phyloP scores from a whole-genome alignment of 164 flowering plant species.

The Piper longum region DNA sequence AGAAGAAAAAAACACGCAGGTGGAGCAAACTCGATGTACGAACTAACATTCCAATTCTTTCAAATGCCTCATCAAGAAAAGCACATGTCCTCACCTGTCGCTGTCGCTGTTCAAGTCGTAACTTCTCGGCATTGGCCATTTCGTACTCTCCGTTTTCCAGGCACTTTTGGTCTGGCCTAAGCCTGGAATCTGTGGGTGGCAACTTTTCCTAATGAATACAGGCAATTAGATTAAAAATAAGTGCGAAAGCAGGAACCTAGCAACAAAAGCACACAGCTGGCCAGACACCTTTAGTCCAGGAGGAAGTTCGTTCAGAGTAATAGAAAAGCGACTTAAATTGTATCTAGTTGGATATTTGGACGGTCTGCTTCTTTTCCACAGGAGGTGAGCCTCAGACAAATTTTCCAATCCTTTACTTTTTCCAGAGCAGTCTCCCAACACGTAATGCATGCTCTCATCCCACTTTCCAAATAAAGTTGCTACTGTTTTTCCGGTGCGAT shows the following conservation, averaged over 20 bases:
- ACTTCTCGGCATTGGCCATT: constrained; percentile 80
- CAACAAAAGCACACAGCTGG: no score
- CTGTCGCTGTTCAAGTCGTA: constrained; percentile 84
- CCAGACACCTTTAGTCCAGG: constrained; percentile 52
- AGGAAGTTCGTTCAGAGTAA: constrained; percentile 60
- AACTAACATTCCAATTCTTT: background rate
- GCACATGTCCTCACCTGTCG: constrained; percentile 44
- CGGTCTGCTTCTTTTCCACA: constrained; percentile 63
- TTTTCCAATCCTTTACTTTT: constrained; percentile 45
- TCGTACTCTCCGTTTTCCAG: constrained; percentile 86
- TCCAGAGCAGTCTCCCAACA: constrained; percentile 56
- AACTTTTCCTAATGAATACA: constrained; percentile 48
- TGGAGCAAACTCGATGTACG: background rate
- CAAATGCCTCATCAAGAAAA: background rate
- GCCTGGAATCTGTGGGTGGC: constrained; percentile 91
- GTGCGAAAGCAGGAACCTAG: background rate
- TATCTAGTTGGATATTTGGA: constrained; percentile 46
- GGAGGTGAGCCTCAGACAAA: constrained; percentile 32
- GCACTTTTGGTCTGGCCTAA: constrained; percentile 83
- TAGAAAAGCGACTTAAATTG: constrained; percentile 62
- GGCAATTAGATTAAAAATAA: background rate
- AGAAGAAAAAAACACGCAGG: background rate
- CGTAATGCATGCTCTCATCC: constrained; percentile 93
- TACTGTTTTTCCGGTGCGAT: constrained; percentile 61
- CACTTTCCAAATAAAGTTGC: constrained; percentile 94